A percentile compares a stretch with the other conserved stretches of the same genome.
Conservation (phyloP, 371 early-diverging fungal species). For the Mortierella polycephala region DNA sequence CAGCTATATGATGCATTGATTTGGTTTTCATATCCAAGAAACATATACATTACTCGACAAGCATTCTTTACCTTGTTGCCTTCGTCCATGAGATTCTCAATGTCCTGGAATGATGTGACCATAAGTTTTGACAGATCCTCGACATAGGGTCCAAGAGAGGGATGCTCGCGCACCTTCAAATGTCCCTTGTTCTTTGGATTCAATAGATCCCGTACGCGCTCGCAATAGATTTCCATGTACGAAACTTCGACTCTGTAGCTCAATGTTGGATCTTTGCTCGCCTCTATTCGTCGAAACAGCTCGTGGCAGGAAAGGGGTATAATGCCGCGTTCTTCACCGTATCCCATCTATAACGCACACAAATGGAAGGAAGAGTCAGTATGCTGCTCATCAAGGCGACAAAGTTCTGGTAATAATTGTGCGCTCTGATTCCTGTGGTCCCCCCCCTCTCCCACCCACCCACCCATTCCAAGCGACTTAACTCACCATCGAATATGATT, state of each 20-base stretch:
- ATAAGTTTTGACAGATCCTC: conserved; percentile 89
- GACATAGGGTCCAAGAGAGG: conserved; percentile 90
- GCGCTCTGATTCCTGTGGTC: too few relatives aligned
- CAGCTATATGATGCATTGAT: not conserved
- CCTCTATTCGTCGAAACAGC: conserved; percentile 76
- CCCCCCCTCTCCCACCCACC: too few relatives aligned
- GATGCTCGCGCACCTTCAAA: conserved; percentile 90
- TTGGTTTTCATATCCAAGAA: not conserved
- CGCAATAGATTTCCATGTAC: conserved; percentile 89
- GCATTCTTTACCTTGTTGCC: conserved; percentile 79
- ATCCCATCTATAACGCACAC: conserved; percentile 64
- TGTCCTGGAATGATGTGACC: conserved; percentile 82
- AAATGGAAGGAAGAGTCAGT: not conserved
- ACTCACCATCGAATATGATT: conserved; percentile 85
- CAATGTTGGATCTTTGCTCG: conserved; percentile 57
- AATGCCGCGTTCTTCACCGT: conserved; percentile 83
- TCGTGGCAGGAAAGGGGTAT: conserved; percentile 85
- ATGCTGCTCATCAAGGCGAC: too few relatives aligned
- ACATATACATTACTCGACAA: not conserved
- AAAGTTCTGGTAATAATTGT: too few relatives aligned
- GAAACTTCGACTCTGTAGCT: conserved; percentile 83
- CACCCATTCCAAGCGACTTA: not conserved
- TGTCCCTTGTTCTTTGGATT: conserved; percentile 82
- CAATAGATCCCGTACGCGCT: conserved; percentile 92
- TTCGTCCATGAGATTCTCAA: conserved; percentile 83